A percentile compares a stretch with the other conserved stretches of the same genome.
phyloP scores from a whole-genome alignment of 2,329 filamentous ascomycete genomes.

The Aspergillus viridinutans region DNA sequence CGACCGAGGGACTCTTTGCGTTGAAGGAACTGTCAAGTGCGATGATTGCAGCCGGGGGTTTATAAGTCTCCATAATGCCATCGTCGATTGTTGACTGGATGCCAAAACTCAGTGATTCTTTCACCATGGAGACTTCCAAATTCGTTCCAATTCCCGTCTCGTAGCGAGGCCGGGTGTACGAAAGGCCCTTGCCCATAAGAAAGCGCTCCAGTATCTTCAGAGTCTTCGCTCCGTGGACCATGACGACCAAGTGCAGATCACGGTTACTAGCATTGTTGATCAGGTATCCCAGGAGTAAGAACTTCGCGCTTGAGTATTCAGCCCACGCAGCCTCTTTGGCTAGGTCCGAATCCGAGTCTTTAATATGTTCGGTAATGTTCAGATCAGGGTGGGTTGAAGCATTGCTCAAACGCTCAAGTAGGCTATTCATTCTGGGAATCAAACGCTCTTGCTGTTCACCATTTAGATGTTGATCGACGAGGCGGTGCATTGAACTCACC shows the following conservation, averaged over 20 bases:
- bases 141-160: conserved; percentile 30
- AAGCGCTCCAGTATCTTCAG: conserved; percentile 41
- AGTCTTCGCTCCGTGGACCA: conserved; percentile 32
- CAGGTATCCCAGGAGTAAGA: conserved; percentile 41
- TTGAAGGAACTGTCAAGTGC: conserved; percentile 43
- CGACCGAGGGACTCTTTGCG: conserved; percentile 34
- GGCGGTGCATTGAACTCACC: conserved; percentile 16
- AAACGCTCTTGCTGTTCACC: conserved; percentile 20
- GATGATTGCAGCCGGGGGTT: conserved; percentile 38
- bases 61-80: conserved; percentile 28
- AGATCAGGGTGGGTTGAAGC: conserved; percentile 43
- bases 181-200: conserved; percentile 38
- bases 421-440: conserved; percentile 28
- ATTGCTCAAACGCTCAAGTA: conserved; percentile 39
- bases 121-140: conserved; percentile 34
- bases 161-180: conserved; percentile 24
- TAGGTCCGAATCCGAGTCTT: conserved; percentile 28
- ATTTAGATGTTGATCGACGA: conserved; percentile 11
- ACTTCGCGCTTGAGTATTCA: conserved; percentile 46
- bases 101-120: conserved; percentile 33
- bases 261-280: conserved; percentile 31
- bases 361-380: conserved; percentile 38
- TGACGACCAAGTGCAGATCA: conserved; percentile 39
- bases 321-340: conserved; percentile 42
- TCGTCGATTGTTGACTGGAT: conserved; percentile 30